These are phyloP conservation scores for Beauveria caledonica DNA, from an alignment of 2,329 filamentous ascomycete species.

Conservation along the genomic window DNA sequence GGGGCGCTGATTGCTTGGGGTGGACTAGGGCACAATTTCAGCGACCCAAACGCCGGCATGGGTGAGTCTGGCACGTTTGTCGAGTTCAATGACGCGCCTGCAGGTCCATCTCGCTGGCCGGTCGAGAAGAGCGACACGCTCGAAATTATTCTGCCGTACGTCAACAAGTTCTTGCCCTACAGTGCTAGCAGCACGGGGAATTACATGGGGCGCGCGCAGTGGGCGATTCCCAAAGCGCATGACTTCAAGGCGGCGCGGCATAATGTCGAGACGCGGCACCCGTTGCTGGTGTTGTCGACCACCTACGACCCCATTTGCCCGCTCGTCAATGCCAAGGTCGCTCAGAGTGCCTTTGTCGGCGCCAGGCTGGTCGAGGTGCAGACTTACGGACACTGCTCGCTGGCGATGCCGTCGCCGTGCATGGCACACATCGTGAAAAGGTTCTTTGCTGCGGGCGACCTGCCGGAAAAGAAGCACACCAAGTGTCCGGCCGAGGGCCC, in stretches of 20 bases:
- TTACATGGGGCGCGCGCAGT: slow-evolving; percentile 22
- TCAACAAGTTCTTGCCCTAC: slow-evolving; percentile 24
- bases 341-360: slow-evolving; percentile 27
- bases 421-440: slow-evolving; percentile 26
- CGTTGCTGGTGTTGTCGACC: slow-evolving; percentile 25
- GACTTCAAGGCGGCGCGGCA: slow-evolving; percentile 17
- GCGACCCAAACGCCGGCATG: slow-evolving; percentile 1
- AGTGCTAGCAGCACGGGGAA: slow-evolving; percentile 21
- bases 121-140: slow-evolving; percentile 19
- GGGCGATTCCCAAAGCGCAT: slow-evolving; percentile 23
- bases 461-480: slow-evolving; percentile 26
- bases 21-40: slow-evolving; percentile 13
- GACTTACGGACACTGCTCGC: slow-evolving; percentile 36
- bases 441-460: slow-evolving; percentile 29
- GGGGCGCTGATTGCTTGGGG: slow-evolving; percentile 23
- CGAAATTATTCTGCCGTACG: slow-evolving; percentile 25
- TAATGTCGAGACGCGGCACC: slow-evolving; percentile 26
- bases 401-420: slow-evolving; percentile 30
- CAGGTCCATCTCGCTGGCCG: slow-evolving; percentile 23
- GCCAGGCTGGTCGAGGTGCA: slow-evolving; percentile 33
- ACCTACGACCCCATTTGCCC: slow-evolving; percentile 44
- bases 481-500: slow-evolving; percentile 30
- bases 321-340: slow-evolving; percentile 29
- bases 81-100: slow-evolving; percentile 20
- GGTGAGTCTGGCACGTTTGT: slow-evolving; percentile 21